A percentile compares a stretch with the other conserved stretches of the same genome.
phyloP scores from a whole-genome alignment of 2,329 filamentous ascomycete genomes.

The Didymella segeticola region DNA sequence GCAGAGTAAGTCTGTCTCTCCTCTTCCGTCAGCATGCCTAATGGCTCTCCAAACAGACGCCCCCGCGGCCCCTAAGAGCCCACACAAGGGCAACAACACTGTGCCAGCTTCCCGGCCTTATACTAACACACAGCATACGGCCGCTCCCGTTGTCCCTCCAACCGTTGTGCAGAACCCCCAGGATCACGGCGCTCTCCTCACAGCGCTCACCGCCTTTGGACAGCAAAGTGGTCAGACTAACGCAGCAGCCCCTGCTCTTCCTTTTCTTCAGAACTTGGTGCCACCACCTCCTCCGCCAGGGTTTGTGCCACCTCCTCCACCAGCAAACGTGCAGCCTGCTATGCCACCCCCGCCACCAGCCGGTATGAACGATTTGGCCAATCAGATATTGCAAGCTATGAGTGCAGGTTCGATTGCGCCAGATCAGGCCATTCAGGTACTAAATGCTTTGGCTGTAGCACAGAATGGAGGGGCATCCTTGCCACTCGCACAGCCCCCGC shows the following conservation, averaged over 20 bases:
- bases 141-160: conserved; percentile 24
- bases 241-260: conserved; percentile 31
- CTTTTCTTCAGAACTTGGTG: conserved; percentile 39
- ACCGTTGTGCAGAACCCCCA: conserved; percentile 26
- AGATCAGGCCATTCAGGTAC: conserved; percentile 45
- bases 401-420: conserved; percentile 40
- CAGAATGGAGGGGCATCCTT: conserved; percentile 33
- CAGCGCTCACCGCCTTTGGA: conserved; percentile 41
- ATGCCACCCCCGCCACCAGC: conserved; percentile 35
- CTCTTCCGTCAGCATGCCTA: conserved; percentile 12
- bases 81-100: conserved; percentile 33
- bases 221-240: conserved; percentile 43
- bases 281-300: conserved; percentile 42
- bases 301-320: conserved; percentile 40
- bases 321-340: conserved; percentile 29
- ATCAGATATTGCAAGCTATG: conserved; percentile 45
- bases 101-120: conserved; percentile 28
- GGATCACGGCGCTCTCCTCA: conserved; percentile 42
- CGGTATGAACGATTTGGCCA: conserved; percentile 37
- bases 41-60: conserved; percentile 22
- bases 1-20: conserved; percentile 65
- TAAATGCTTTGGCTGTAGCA: conserved; percentile 38
- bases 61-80: conserved; percentile 36
- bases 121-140: conserved; percentile 38
- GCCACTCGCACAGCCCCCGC: conserved; percentile 36